These are phyloP conservation scores for Alternaria angustiovoidea DNA, from an alignment of 2,329 filamentous ascomycete genomes.

Conservation along the genomic window DNA sequence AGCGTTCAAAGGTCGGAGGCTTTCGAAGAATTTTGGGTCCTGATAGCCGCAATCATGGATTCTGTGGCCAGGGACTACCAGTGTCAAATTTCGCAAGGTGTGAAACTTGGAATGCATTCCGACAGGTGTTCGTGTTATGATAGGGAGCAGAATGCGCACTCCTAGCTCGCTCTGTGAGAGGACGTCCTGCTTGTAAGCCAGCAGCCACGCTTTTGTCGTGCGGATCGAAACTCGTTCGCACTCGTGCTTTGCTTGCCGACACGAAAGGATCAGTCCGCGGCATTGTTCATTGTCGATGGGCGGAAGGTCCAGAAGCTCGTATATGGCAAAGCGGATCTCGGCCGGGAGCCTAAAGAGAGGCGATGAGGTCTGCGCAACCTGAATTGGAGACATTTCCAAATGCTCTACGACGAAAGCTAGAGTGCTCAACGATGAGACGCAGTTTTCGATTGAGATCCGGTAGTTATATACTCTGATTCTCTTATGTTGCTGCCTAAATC, in stretches of 20 bases:
- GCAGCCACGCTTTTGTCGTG: neutral
- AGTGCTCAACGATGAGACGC: neutral
- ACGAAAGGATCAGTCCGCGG: neutral
- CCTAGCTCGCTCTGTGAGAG: neutral
- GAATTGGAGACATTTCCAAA: neutral
- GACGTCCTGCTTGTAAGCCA: neutral
- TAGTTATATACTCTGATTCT: neutral
- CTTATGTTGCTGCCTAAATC: neutral
- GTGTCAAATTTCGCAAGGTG: neutral
- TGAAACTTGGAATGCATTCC: constrained; percentile 2
- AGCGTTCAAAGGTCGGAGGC: constrained; percentile 1
- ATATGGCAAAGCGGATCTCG: constrained; percentile 3
- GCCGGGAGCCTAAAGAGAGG: neutral
- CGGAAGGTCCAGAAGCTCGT: constrained; percentile 3
- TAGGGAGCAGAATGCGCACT: constrained; percentile 3
- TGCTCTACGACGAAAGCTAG: neutral
- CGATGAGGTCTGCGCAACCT: neutral
- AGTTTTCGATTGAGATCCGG: neutral
- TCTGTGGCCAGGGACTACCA: neutral
- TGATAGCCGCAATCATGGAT: neutral
- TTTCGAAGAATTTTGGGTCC: neutral
- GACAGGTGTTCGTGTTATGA: neutral
- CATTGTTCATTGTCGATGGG: constrained; percentile 4
- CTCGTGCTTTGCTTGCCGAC: neutral
- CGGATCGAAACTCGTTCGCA: neutral